phyloP scores from a whole-genome alignment of 495 filamentous ascomycete species.

The Rhypophila decipiens region DNA sequence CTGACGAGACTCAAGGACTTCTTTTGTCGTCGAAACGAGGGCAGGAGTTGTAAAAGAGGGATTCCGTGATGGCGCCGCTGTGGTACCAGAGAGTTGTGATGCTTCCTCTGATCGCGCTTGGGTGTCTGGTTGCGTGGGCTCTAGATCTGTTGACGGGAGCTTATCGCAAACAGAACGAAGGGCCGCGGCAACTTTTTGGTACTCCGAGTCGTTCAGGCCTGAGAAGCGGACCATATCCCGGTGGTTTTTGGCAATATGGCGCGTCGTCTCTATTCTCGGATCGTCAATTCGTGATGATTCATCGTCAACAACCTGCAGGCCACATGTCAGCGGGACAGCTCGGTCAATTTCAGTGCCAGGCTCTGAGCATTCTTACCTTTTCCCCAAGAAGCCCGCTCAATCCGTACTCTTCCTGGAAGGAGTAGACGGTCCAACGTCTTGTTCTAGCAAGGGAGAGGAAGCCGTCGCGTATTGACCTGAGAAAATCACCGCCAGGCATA shows the following conservation, averaged over 20 bases:
- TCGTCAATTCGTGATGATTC: neutral
- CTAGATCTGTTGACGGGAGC: neutral
- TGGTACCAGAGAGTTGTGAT: too few relatives aligned
- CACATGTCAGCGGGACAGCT: too few relatives aligned
- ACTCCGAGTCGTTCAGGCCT: neutral
- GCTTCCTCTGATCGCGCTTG: neutral
- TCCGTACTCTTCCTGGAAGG: conserved; percentile 1
- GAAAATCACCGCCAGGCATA: neutral
- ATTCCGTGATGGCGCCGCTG: too few relatives aligned
- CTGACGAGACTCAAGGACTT: neutral
- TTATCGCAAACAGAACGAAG: neutral
- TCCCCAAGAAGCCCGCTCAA: neutral
- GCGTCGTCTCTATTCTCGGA: neutral
- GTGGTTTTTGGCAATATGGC: neutral
- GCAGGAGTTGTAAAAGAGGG: too few relatives aligned
- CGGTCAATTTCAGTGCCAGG: neutral
- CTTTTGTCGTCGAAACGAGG: too few relatives aligned
- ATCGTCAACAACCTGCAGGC: neutral
- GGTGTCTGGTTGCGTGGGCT: neutral
- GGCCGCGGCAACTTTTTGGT: neutral
- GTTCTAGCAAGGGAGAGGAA: neutral
- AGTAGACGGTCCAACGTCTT: neutral
- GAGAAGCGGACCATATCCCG: neutral
- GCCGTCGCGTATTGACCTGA: neutral
- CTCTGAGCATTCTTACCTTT: neutral